Evolutionary conservation across 1,284 basidiomycete genomes (phyloP).

Genomic region (Mycosarcoma mackinlayi): DNA sequence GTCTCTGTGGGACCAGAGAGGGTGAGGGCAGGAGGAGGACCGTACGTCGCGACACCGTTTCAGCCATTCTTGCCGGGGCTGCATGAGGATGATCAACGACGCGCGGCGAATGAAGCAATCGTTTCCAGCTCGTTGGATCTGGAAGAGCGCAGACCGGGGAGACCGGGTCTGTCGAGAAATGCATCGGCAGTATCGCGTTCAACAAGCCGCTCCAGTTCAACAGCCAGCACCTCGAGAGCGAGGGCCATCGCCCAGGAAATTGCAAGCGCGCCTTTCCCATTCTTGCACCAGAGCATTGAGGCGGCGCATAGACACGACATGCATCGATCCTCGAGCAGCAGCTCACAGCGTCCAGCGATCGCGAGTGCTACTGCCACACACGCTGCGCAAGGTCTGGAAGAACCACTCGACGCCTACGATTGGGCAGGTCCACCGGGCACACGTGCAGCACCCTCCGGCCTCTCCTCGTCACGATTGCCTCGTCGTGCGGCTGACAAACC

Average conservation of each 20-base stretch:
- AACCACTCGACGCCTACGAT: slow-evolving; percentile 47
- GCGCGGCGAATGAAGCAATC: slow-evolving; percentile 8
- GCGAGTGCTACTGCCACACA: background rate
- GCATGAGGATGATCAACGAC: slow-evolving; percentile 25
- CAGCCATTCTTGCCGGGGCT: slow-evolving; percentile 35
- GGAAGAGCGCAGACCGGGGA: slow-evolving; percentile 8
- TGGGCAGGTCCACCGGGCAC: slow-evolving; percentile 46
- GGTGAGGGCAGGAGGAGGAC: background rate
- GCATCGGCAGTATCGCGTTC: slow-evolving; percentile 20
- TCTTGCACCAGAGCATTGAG: slow-evolving; percentile 32
- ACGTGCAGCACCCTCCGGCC: slow-evolving; percentile 6
- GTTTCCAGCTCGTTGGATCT: slow-evolving; percentile 42
- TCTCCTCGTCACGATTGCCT: slow-evolving; percentile 2
- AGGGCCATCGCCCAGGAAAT: slow-evolving; percentile 43
- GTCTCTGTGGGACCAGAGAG: slow-evolving; percentile 28
- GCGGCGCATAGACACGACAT: slow-evolving; percentile 22
- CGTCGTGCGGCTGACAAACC: slow-evolving; percentile 21
- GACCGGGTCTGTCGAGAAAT: slow-evolving; percentile 22
- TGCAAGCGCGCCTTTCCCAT: slow-evolving; percentile 40
- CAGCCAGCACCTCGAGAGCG: slow-evolving; percentile 29
- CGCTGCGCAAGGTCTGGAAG: slow-evolving; percentile 18
- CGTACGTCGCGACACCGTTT: slow-evolving; percentile 23
- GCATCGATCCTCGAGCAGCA: slow-evolving; percentile 2
- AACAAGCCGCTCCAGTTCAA: slow-evolving; percentile 25
- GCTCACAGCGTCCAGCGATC: background rate